These are phyloP conservation scores for Vicia sativa DNA, from an alignment of 306 rosid genomes.

Conservation along the genomic window DNA sequence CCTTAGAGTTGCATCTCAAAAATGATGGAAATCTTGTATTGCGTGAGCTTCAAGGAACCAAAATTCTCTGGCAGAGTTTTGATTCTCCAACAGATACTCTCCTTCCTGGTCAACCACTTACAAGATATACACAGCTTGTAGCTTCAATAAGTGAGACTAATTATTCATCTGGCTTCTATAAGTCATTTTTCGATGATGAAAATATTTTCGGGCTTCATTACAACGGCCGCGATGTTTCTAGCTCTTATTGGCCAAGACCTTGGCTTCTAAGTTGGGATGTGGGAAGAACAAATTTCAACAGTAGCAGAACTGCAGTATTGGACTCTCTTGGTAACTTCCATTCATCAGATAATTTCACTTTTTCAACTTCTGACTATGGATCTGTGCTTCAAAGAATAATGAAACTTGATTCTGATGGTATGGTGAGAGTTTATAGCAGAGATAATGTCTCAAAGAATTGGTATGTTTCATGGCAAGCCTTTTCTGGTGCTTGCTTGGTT, in stretches of 20 bases:
- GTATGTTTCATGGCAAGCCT: slow-evolving; percentile 45
- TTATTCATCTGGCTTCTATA: slow-evolving; percentile 38
- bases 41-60: not conserved
- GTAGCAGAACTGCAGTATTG: slow-evolving; percentile 20
- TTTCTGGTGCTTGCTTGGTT: not conserved
- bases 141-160: slow-evolving; percentile 40
- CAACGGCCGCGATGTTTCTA: slow-evolving; percentile 28
- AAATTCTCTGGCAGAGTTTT: slow-evolving; percentile 50
- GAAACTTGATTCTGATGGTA: slow-evolving; percentile 38
- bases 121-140: slow-evolving; percentile 40
- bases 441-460: not conserved
- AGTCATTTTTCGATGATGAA: slow-evolving; percentile 27
- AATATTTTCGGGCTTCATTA: slow-evolving; percentile 37
- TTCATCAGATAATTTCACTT: slow-evolving; percentile 18
- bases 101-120: slow-evolving; percentile 47
- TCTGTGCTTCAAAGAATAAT: slow-evolving; percentile 12
- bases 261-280: not conserved
- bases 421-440: slow-evolving; percentile 36
- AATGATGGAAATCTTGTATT: slow-evolving; percentile 51
- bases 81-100: slow-evolving; percentile 48
- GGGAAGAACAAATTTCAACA: slow-evolving; percentile 28
- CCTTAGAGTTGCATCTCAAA: slow-evolving; percentile 19
- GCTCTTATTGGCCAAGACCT: slow-evolving; percentile 36
- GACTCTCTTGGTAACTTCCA: slow-evolving; percentile 24
- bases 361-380: slow-evolving; percentile 28